Conservation (phyloP, 2,329 filamentous ascomycete genomes). For the Teratosphaeria zuluensis region DNA sequence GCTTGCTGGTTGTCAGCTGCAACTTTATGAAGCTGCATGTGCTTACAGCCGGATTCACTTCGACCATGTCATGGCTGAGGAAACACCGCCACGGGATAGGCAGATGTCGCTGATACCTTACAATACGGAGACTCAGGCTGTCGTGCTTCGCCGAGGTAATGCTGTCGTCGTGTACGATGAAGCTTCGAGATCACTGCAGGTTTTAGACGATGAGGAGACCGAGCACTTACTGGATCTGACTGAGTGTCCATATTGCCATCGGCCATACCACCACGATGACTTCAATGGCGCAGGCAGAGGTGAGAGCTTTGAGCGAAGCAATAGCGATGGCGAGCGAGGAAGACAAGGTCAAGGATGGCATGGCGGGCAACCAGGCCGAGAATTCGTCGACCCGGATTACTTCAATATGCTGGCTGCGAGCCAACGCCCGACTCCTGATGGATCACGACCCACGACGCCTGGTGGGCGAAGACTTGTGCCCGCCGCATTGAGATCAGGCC, state of each 20-base stretch:
- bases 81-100: constrained; percentile 13
- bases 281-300: constrained; percentile 4
- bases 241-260: constrained; percentile 87
- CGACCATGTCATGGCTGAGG: constrained; percentile 21
- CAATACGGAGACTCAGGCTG: constrained; percentile 60
- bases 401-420: constrained; percentile 79
- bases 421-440: constrained; percentile 31
- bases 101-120: constrained; percentile 67
- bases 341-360: background rate
- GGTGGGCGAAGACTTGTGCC: constrained; percentile 35
- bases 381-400: constrained; percentile 81
- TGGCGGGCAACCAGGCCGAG: constrained; percentile 34
- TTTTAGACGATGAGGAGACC: constrained; percentile 49
- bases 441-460: constrained; percentile 25
- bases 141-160: constrained; percentile 81
- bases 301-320: background rate
- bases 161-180: constrained; percentile 87
- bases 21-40: background rate
- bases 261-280: constrained; percentile 50
- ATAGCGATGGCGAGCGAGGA: background rate
- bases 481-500: constrained; percentile 25
- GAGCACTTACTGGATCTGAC: constrained; percentile 46
- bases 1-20: background rate
- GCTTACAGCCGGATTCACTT: background rate
- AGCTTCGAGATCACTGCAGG: constrained; percentile 71